Base-by-base conservation (phyloP, 1,284 basidiomycete genomes). In the Thelephora terrestris region DNA sequence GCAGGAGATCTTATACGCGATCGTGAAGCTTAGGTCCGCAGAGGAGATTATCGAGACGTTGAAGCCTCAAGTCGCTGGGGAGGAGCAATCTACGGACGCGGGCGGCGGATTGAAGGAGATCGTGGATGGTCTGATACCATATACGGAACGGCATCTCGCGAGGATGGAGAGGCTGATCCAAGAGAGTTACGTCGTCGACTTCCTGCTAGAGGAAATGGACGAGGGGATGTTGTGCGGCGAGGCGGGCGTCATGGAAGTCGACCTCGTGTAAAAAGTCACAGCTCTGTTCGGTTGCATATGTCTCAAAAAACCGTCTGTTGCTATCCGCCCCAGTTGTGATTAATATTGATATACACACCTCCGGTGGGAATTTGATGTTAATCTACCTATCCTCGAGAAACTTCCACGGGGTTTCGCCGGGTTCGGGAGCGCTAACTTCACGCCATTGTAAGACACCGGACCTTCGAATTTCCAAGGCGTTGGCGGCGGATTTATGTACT, bases 141-240 rank as follows among this genome's bases (percentile, higher is more conserved):
- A 99, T 64, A 95, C 93, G 9, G 90, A 95, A 63, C 76, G 95
- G 43, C 95, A 99, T 67, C 78, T 94, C 43, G 68, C 79, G 25
- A 74, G 95, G 52, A 79, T 94, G 62, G 91, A 96, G 55, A 78
- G 84, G 57, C 69, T 95, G 50, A 75, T 95, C 38, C 88, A 95
- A 66, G 95, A 98, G 61, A 93, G 89, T 61, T 94, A 91, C 58
- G 82, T 96, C 56, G 77, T 98, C 47, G 94, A 98, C 63, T 96
- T 91, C 57, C 76, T 96, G 43, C 70, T 98, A 9, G 79, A 80
- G 24, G 91, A 94, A 72, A 97, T 96, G 92, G 91, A 94, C 61
- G 85, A 76, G 52, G 83, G 83, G 25, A 72, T 85, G 64, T 76
- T 83, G 43, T 71, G 71, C 50, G 71, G 68, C 34, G 66, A 70